Evolutionary conservation across 495 filamentous ascomycete genomes (phyloP).

Genomic region (Penicillium flavigenum): DNA sequence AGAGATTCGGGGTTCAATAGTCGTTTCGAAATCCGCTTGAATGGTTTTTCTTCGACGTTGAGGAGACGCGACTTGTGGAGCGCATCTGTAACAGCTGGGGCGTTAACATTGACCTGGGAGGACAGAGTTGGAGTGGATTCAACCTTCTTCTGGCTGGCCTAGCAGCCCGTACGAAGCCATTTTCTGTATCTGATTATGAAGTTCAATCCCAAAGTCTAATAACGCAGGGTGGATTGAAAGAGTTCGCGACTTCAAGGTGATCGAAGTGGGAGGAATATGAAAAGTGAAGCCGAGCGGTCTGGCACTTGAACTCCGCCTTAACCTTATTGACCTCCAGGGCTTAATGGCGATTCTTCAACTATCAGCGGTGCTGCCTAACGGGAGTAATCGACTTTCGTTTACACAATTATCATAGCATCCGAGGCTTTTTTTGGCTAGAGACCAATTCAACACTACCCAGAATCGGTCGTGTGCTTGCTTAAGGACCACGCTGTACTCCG

Average conservation of each 20-base stretch:
- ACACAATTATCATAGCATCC: neutral
- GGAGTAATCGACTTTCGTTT: neutral
- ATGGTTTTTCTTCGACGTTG: conserved; percentile 88
- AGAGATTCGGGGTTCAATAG: conserved; percentile 66
- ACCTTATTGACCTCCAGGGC: conserved; percentile 3
- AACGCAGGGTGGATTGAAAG: neutral
- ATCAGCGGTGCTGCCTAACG: neutral
- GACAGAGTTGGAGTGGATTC: conserved; percentile 10
- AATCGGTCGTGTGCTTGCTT: conserved; percentile 13
- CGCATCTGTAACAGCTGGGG: conserved; percentile 54
- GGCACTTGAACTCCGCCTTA: conserved; percentile 12
- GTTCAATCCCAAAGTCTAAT: neutral
- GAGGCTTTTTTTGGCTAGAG: neutral
- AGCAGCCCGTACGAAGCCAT: conserved; percentile 52
- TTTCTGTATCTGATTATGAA: neutral
- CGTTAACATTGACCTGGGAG: conserved; percentile 22
- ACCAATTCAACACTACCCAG: neutral
- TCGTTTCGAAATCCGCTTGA: conserved; percentile 83
- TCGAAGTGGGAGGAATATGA: conserved; percentile 12
- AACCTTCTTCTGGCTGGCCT: conserved; percentile 55
- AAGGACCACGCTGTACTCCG: conserved; percentile 17
- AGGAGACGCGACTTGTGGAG: conserved; percentile 90
- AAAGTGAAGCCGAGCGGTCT: conserved; percentile 33
- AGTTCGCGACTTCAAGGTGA: conserved; percentile 1
- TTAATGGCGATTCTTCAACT: conserved; percentile 7